Conservation (phyloP, 805 yeast genomes). For the Wickerhamomyces rabaulensis region DNA sequence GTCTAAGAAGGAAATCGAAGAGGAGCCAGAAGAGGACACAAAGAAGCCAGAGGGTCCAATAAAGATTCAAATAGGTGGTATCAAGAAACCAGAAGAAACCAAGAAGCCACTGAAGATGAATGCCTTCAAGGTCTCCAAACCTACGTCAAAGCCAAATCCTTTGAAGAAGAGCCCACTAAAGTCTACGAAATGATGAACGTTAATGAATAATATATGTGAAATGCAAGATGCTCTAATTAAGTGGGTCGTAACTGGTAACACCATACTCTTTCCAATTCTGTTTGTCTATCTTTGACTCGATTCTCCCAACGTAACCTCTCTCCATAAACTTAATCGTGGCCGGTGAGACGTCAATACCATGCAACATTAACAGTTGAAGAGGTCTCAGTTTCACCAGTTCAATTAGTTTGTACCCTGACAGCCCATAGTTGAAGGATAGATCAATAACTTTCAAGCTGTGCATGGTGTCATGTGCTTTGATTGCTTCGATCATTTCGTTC, state of each 20-base stretch:
- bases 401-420: constrained; percentile 20
- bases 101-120: constrained; percentile 9
- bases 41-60: constrained; percentile 5
- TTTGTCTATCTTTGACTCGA: constrained; percentile 18
- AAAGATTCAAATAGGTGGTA: constrained; percentile 11
- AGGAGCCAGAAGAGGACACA: neutral
- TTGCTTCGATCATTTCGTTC: constrained; percentile 9
- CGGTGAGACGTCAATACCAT: constrained; percentile 18
- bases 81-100: constrained; percentile 8
- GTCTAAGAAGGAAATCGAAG: neutral
- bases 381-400: constrained; percentile 13
- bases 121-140: constrained; percentile 17
- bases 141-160: constrained; percentile 9
- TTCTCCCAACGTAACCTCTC: constrained; percentile 10
- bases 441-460: constrained; percentile 13
- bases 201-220: neutral
- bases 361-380: constrained; percentile 12
- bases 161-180: constrained; percentile 14
- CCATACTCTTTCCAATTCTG: constrained; percentile 22
- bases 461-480: constrained; percentile 2
- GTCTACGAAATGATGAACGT: neutral
- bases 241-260: constrained; percentile 18
- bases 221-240: neutral
- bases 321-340: constrained; percentile 18
- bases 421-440: constrained; percentile 17